Base-by-base conservation (phyloP, 768 basidiomycete species). In the Mycena capillaripes region DNA sequence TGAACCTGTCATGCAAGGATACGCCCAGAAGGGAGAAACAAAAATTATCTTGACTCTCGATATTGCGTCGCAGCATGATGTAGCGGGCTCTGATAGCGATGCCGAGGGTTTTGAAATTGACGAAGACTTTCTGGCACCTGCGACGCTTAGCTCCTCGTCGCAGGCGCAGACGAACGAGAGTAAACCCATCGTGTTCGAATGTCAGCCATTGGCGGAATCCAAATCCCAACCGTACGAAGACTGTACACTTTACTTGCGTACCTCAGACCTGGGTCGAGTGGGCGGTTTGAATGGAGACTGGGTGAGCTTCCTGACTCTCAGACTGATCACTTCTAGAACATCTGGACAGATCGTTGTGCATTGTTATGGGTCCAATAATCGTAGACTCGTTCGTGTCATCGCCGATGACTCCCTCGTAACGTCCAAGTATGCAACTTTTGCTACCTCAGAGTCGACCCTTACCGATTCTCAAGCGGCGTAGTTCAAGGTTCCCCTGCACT, bases 251-350 rank as follows among this genome's bases (percentile, higher is more conserved):
- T 94, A 92, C 78, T 75, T 93, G 38, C 86, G 87, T 36, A 90
- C 92, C 2, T 77, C 84, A n/a, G 91, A 93, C 69, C 84, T 96
- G 19, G 87, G 89, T 44, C 87, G 84, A 62, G 82, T 94, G 48
- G 94, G 95, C 17, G 79, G 92, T 8, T 84, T 94, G 59, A 88
- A 89, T 72, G 92, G 92, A 36, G 95, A 95, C 77, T 96, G 95
- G 95, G 95, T 93, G 80, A 53, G 86, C 42, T 29, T 59, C 14
- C 46, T 40, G 2, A 55, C 56, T 64, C 21, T 23, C 11, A 16
- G 27, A 32, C 10, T 55, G 36, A 72, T 25, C 17, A 36, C 69
- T 58, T 2, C 10, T 21, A 69, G 14, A 73, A 58, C 74, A 55
- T 77, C 66, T 52, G 1, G 5, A 27, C 27, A 94, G 93, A 90